Evolutionary conservation across 2,329 filamentous ascomycete species (phyloP).

Genomic region (Diaporthe vexans): DNA sequence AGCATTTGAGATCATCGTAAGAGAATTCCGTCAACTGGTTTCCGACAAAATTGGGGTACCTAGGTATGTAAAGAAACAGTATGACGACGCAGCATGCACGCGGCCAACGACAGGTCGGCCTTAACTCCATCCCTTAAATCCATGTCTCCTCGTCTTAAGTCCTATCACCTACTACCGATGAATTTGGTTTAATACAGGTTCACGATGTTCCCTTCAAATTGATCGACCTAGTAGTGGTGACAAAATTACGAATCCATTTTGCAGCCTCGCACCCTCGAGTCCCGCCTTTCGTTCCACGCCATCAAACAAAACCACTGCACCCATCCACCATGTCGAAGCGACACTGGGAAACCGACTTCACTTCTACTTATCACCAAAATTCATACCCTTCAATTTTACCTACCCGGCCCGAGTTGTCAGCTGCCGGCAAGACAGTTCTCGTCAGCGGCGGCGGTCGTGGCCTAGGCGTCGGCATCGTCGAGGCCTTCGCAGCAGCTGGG

Average conservation of each 20-base stretch:
- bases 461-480: constrained; percentile 63
- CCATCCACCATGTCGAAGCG: neutral
- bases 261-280: too few species aligned
- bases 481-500: constrained; percentile 64
- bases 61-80: neutral
- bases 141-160: neutral
- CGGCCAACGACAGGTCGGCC: neutral
- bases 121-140: constrained; percentile 4
- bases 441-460: constrained; percentile 67
- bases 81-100: neutral
- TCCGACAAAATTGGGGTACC: neutral
- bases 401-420: constrained; percentile 45
- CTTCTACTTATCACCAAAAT: constrained; percentile 34
- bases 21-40: too few species aligned
- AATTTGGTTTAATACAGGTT: neutral
- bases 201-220: neutral
- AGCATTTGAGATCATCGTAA: neutral
- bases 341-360: constrained; percentile 22
- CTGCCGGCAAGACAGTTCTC: constrained; percentile 58
- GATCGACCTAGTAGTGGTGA: neutral
- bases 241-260: neutral
- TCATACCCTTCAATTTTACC: constrained; percentile 49
- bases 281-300: too few species aligned
- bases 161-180: neutral
- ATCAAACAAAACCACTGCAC: too few species aligned